Evolutionary conservation across 805 yeast genomes (phyloP).

Genomic region (Maudiozyma serrabonitensis): DNA sequence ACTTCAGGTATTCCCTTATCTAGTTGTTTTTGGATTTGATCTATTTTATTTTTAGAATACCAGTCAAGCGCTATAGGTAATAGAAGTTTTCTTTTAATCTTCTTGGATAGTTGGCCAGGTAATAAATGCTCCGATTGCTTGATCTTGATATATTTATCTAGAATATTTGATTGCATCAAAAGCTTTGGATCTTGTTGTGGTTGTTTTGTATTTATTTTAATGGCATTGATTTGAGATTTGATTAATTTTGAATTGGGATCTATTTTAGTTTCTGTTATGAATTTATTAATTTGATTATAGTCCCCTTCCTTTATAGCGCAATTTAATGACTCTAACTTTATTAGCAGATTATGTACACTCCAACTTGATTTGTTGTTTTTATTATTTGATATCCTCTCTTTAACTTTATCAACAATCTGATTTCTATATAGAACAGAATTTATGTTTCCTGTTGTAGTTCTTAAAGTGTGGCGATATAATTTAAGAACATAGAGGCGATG

Average conservation of each 20-base stretch:
- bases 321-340: conserved; percentile 12
- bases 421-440: background rate
- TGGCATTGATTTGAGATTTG: background rate
- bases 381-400: conserved; percentile 7
- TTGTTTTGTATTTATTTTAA: background rate
- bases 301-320: background rate
- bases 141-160: conserved; percentile 12
- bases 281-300: conserved; percentile 1
- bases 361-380: conserved; percentile 21
- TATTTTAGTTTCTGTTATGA: background rate
- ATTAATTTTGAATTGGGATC: background rate
- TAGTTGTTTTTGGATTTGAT: conserved; percentile 13
- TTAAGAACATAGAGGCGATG: conserved; percentile 2
- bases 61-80: conserved; percentile 24
- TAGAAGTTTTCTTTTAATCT: conserved; percentile 12
- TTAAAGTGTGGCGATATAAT: conserved; percentile 1
- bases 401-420: background rate
- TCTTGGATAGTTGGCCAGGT: conserved; percentile 10
- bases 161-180: conserved; percentile 9
- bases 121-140: conserved; percentile 8
- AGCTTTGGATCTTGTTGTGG: conserved; percentile 5
- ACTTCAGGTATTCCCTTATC: conserved; percentile 22
- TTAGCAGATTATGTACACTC: conserved; percentile 12
- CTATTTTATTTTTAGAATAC: conserved; percentile 10
- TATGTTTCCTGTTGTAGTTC: background rate